A percentile compares a stretch with the other conserved stretches of the same genome.
Conservation (phyloP, 441 rosid species). For the Gossypium aridum region DNA sequence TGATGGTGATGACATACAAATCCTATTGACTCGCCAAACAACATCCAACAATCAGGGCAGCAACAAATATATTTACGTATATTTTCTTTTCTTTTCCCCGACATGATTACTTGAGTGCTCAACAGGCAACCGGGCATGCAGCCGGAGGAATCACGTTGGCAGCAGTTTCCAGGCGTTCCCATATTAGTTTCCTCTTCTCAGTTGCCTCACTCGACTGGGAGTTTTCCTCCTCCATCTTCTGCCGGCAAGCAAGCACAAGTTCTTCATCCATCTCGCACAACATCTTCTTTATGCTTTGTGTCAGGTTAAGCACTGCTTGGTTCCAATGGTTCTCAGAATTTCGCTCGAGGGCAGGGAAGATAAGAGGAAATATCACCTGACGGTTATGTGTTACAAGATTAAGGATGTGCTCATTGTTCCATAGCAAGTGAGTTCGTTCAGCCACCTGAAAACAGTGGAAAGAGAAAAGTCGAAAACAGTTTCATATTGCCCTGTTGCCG, state of each 20-base stretch:
- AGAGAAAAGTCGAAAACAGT: neutral
- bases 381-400: constrained; percentile 45
- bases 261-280: constrained; percentile 66
- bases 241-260: constrained; percentile 41
- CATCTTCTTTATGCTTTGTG: constrained; percentile 45
- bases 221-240: constrained; percentile 49
- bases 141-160: constrained; percentile 33
- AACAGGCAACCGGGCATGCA: constrained; percentile 48
- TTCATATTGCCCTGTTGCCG: neutral
- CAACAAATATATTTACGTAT: neutral
- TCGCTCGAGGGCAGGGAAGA: constrained; percentile 52
- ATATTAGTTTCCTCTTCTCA: constrained; percentile 51
- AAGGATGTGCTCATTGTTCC: constrained; percentile 63
- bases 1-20: constrained; percentile 15
- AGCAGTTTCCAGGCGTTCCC: constrained; percentile 61
- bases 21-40: constrained; percentile 20
- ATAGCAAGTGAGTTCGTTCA: constrained; percentile 67
- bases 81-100: neutral
- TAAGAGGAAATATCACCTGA: constrained; percentile 50
- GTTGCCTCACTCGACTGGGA: constrained; percentile 27
- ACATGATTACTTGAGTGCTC: constrained; percentile 9
- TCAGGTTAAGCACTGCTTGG: constrained; percentile 63
- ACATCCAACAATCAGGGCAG: constrained; percentile 15
- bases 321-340: constrained; percentile 65
- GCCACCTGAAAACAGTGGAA: constrained; percentile 46